Evolutionary conservation across 805 yeast genomes (phyloP).

Genomic region (Spathaspora sp.): DNA sequence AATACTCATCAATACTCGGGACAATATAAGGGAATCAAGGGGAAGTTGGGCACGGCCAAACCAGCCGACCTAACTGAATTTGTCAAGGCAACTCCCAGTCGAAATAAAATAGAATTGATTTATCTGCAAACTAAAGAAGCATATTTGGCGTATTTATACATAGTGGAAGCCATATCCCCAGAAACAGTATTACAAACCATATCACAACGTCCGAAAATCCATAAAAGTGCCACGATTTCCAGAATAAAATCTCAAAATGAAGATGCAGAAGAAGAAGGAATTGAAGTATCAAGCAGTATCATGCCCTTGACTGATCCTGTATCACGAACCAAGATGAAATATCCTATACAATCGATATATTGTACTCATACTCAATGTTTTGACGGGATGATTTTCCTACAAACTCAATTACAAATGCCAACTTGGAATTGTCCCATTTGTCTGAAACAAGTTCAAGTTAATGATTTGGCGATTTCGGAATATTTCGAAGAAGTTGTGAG

Average conservation of each 20-base stretch:
- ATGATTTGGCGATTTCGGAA: conserved; percentile 70
- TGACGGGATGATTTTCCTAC: conserved; percentile 72
- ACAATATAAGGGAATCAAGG: conserved; percentile 63
- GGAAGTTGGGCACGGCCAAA: conserved; percentile 69
- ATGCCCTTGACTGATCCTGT: conserved; percentile 78
- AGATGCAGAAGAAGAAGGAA: conserved; percentile 55
- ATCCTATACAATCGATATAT: conserved; percentile 65
- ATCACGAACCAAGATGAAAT: conserved; percentile 61
- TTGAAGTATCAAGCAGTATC: conserved; percentile 62
- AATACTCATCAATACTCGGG: conserved; percentile 53
- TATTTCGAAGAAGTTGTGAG: conserved; percentile 62
- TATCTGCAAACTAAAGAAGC: conserved; percentile 57
- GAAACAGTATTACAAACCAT: conserved; percentile 18
- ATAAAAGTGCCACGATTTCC: conserved; percentile 45
- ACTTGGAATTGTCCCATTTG: conserved; percentile 92
- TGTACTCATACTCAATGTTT: conserved; percentile 88
- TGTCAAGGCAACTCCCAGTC: conserved; percentile 17
- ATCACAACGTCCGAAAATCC: conserved; percentile 46
- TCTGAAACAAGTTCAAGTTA: conserved; percentile 44
- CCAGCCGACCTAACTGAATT: conserved; percentile 75
- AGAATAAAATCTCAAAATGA: conserved; percentile 40
- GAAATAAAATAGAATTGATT: conserved; percentile 47
- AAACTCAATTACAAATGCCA: conserved; percentile 74
- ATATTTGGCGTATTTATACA: conserved; percentile 51
- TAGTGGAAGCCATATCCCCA: conserved; percentile 43